phyloP scores from a whole-genome alignment of 2,329 filamentous ascomycete species.

The Aureobasidium namibiae region DNA sequence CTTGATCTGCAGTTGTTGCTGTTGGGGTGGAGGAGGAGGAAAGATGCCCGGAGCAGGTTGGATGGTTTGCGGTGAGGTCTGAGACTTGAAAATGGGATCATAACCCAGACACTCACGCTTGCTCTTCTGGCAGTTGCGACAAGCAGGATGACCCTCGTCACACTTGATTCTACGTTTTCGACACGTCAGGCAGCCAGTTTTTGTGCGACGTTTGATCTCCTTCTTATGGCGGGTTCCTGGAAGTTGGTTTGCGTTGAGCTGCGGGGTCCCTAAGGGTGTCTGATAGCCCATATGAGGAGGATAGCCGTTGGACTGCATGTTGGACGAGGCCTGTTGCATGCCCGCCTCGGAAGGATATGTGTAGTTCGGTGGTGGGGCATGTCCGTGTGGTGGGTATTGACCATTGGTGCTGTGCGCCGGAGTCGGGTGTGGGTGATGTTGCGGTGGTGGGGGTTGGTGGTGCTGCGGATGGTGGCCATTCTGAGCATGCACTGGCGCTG shows the following conservation, averaged over 20 bases:
- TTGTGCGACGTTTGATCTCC: slow-evolving; percentile 68
- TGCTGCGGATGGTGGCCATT: slow-evolving; percentile 16
- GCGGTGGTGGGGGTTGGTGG: slow-evolving; percentile 18
- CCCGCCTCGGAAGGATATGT: slow-evolving; percentile 2
- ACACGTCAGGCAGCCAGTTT: slow-evolving; percentile 72
- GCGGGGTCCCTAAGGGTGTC: slow-evolving; percentile 39
- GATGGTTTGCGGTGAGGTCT: slow-evolving; percentile 60
- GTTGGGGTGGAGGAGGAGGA: slow-evolving; percentile 4
- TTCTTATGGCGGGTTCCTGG: slow-evolving; percentile 58
- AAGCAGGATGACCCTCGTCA: slow-evolving; percentile 78
- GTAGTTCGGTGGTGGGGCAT: slow-evolving; percentile 1
- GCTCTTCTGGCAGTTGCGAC: slow-evolving; percentile 82
- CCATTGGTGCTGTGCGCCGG: slow-evolving; percentile 6
- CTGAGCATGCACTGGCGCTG: neutral
- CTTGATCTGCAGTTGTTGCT: slow-evolving; percentile 22
- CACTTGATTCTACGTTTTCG: slow-evolving; percentile 94
- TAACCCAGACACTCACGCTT: slow-evolving; percentile 82
- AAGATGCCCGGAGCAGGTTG: slow-evolving; percentile 55
- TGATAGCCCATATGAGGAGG: slow-evolving; percentile 43
- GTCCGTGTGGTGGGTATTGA: neutral
- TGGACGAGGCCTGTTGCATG: neutral
- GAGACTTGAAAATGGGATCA: slow-evolving; percentile 77
- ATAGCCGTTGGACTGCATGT: slow-evolving; percentile 15
- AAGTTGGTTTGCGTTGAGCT: slow-evolving; percentile 42
- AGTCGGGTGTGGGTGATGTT: neutral